Conservation (phyloP, 345 rosid species). For the Ceriops zippeliana region DNA sequence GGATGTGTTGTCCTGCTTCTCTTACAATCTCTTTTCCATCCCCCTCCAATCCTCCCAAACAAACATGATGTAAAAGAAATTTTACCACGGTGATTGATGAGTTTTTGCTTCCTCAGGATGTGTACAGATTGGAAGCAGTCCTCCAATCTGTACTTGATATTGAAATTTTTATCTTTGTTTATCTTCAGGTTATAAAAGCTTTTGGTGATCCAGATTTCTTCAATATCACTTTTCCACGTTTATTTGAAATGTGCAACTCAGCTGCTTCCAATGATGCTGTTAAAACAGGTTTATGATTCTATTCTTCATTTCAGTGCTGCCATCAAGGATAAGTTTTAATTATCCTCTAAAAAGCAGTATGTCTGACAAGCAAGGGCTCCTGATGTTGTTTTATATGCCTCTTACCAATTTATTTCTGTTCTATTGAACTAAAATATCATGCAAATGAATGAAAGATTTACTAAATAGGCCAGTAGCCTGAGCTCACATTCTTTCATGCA, state of each 20-base stretch:
- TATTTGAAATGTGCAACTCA: slow-evolving; percentile 62
- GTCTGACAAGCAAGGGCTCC: no score
- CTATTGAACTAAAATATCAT: no score
- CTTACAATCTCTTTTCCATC: no score
- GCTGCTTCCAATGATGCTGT: slow-evolving; percentile 43
- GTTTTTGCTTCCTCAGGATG: slow-evolving; percentile 3
- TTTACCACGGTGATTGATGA: neutral
- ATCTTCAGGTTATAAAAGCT: slow-evolving; percentile 66
- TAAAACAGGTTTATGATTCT: slow-evolving; percentile 53
- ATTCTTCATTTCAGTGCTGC: slow-evolving; percentile 4
- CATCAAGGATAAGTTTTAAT: neutral
- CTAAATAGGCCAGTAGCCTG: neutral
- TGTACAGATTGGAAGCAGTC: no score
- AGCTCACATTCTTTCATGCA: slow-evolving; percentile 26
- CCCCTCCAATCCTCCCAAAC: no score
- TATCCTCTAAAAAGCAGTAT: no score
- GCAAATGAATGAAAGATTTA: neutral
- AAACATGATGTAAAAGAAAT: neutral
- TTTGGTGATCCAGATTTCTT: slow-evolving; percentile 75
- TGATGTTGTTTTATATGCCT: no score
- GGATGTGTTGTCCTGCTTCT: no score
- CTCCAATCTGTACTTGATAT: neutral
- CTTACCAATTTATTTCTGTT: no score
- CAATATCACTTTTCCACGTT: slow-evolving; percentile 56
- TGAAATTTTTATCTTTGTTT: slow-evolving; percentile 2